phyloP scores from a whole-genome alignment of 495 filamentous ascomycete genomes.

The Aspergillus bertholletiae region DNA sequence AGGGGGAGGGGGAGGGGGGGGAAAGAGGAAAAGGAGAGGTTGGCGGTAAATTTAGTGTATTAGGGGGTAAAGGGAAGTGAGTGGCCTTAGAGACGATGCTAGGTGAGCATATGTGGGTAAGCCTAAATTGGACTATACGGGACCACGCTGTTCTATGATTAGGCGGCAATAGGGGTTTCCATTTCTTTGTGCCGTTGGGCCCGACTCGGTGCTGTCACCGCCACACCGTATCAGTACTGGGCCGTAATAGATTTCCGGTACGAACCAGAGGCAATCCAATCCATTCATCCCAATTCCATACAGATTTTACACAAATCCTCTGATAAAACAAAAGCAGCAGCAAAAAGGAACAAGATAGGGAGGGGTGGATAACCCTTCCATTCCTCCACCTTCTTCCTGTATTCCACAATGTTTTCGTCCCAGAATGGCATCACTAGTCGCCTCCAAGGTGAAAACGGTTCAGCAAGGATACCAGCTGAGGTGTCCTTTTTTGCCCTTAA shows the following conservation, averaged over 20 bases:
- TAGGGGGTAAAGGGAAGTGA: background rate
- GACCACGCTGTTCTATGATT: slow-evolving; percentile 4
- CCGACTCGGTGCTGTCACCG: slow-evolving; percentile 16
- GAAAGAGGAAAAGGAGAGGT: slow-evolving; percentile 15
- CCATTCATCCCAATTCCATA: background rate
- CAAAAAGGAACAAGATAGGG: too few relatives aligned
- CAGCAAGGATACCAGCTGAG: slow-evolving; percentile 2
- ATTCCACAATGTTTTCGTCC: background rate
- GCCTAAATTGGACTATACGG: background rate
- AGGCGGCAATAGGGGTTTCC: slow-evolving; percentile 12
- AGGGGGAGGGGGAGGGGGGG: slow-evolving; percentile 23
- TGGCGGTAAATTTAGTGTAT: slow-evolving; percentile 8
- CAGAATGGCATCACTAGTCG: too few relatives aligned
- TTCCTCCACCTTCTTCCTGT: background rate
- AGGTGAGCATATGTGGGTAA: background rate
- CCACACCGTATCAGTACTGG: slow-evolving; percentile 4
- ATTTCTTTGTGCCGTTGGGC: slow-evolving; percentile 7
- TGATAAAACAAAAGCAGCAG: too few relatives aligned
- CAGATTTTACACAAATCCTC: too few relatives aligned
- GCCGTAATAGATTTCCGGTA: background rate
- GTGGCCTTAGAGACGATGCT: background rate
- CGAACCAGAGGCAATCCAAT: background rate
- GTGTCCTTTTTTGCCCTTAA: slow-evolving; percentile 10
- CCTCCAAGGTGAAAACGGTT: background rate
- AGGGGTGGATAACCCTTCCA: too few relatives aligned